A percentile compares a stretch with the other conserved stretches of the same genome.
Conservation (phyloP, 2,329 filamentous ascomycete species). For the Colletotrichum cuscutae region DNA sequence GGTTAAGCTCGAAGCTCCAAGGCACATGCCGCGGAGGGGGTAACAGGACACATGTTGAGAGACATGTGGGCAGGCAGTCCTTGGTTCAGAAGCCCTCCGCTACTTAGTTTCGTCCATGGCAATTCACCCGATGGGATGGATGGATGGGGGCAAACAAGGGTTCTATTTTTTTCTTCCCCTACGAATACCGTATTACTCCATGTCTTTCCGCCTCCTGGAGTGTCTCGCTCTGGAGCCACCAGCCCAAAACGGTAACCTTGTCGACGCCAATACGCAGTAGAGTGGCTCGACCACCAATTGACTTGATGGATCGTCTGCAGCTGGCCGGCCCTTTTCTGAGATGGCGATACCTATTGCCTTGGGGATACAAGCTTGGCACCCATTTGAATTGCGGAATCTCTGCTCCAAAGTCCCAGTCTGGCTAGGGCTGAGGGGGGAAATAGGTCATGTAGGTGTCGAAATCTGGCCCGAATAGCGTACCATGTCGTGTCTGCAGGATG, state of each 20-base stretch:
- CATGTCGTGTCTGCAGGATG: neutral
- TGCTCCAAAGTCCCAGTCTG: neutral
- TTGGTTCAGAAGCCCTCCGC: neutral
- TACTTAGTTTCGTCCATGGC: neutral
- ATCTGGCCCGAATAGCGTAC: neutral
- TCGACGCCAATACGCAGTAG: neutral
- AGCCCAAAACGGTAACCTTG: neutral
- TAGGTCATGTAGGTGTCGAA: neutral
- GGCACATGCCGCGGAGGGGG: neutral
- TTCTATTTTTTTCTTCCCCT: too few species aligned
- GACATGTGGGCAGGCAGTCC: neutral
- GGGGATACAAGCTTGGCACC: neutral
- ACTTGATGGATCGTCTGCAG: neutral
- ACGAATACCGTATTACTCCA: neutral
- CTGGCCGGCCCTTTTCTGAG: neutral
- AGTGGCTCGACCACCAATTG: neutral
- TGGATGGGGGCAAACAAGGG: constrained; percentile 2
- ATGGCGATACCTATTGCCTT: neutral
- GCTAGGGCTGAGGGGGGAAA: neutral
- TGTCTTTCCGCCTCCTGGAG: neutral
- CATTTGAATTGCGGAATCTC: neutral
- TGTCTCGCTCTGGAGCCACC: constrained; percentile 7
- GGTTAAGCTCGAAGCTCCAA: neutral
- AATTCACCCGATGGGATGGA: neutral
- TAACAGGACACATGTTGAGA: constrained; percentile 9